phyloP scores from a whole-genome alignment of 345 rosid genomes.

The Lagerstroemia speciosa region DNA sequence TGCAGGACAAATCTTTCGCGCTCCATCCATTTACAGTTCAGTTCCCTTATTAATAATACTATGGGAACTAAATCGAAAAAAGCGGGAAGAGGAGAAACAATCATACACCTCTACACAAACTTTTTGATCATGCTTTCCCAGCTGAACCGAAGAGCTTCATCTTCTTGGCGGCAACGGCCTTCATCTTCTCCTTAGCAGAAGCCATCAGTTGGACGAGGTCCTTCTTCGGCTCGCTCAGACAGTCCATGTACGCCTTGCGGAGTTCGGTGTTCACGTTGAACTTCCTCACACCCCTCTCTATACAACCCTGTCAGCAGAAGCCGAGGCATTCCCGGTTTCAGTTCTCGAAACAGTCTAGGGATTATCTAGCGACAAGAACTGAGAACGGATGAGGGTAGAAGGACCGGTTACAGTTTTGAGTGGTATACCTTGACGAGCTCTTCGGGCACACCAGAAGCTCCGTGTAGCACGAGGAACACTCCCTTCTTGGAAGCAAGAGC shows the following conservation, averaged over 20 bases:
- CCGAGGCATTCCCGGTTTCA: neutral
- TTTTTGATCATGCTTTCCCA: conserved; percentile 66
- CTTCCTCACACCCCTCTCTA: conserved; percentile 70
- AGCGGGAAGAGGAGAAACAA: neutral
- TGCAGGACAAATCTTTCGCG: no score
- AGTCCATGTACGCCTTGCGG: conserved; percentile 70
- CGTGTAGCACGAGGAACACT: conserved; percentile 82
- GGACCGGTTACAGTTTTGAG: neutral
- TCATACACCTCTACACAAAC: neutral
- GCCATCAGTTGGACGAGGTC: conserved; percentile 71
- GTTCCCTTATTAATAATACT: neutral
- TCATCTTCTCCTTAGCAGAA: conserved; percentile 78
- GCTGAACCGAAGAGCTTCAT: conserved; percentile 79
- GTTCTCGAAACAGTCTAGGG: neutral
- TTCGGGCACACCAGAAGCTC: conserved; percentile 80
- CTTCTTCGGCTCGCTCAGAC: conserved; percentile 40
- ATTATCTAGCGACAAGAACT: neutral
- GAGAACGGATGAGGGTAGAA: neutral
- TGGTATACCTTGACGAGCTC: conserved; percentile 59
- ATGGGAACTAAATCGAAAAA: neutral
- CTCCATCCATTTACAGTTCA: no score
- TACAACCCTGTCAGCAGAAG: conserved; percentile 44
- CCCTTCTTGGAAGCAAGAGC: conserved; percentile 61
- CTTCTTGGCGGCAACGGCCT: conserved; percentile 68
- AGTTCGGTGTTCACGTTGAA: conserved; percentile 91